Evolutionary conservation across 2,329 filamentous ascomycete genomes (phyloP), one percentile per base, ranked within the genome.

Genomic region (Emmonsiellopsis sp.): DNA sequence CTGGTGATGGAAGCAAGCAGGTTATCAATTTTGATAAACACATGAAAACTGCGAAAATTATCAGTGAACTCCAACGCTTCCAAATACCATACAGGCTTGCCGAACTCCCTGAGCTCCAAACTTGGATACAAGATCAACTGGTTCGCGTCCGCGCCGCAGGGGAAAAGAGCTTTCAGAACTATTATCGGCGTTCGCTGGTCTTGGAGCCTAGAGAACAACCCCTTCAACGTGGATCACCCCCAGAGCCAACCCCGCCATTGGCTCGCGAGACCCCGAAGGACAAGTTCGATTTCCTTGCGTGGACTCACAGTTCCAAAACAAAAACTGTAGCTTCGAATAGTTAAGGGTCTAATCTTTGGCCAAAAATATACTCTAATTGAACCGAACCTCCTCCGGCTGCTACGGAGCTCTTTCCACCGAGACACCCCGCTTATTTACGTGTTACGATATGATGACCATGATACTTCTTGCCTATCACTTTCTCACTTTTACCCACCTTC

Each of bases 11-110:
- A 32, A 80, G 54, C 31, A 79, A 88, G 62, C 83, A 84, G 0
- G 88, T 97, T 34, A 89, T 98, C 77, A 98, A 98, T 72, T 97
- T 96, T 63, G 92, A 97, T 76, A 97, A 97, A 73, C 90, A 97
- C 68, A 87, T 84, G 62, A 88, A 90, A 61, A 97, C 91, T 2
- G 91, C 92, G 45, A 93, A 91, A 71, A 94, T 97, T 65, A 95
- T 98, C 62, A 88, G 88, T 58, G 92, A 97, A 62, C 80, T 98
- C 6, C 93, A 98, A 68, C 85, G 91, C 14, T 97, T 97, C 74
- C 93, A 98, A 71, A 88, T 95, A 17, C 89, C 91, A 0, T 97
- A 97, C 68, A 82, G 86, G 6, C 79, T 98, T 14, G 80, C 80
- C 1, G 86, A 93, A 64, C 77, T 97, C 3, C 83, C 87, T 0